Conservation (phyloP, 2,329 filamentous ascomycete genomes). For the Cytospora piceicola region DNA sequence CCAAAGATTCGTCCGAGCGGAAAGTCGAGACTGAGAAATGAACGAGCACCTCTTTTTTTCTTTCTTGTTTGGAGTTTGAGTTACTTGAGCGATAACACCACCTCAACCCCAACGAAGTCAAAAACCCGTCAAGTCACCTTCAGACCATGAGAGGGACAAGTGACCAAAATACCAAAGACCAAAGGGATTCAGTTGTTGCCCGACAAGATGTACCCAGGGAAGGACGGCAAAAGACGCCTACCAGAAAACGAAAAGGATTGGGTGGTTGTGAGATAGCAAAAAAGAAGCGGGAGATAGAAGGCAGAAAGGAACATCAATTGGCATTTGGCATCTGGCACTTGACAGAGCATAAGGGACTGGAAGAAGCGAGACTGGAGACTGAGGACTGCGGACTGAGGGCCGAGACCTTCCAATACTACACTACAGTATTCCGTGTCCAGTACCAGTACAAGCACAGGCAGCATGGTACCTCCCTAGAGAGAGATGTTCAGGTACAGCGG, state of each 20-base stretch:
- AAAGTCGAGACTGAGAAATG: slow-evolving; percentile 5
- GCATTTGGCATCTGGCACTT: neutral
- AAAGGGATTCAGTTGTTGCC: slow-evolving; percentile 6
- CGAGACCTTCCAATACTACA: neutral
- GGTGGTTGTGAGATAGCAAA: neutral
- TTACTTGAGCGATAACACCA: slow-evolving; percentile 1
- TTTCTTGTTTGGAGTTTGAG: neutral
- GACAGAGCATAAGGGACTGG: slow-evolving; percentile 1
- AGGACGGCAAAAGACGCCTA: slow-evolving; percentile 27
- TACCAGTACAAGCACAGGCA: neutral
- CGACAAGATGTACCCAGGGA: slow-evolving; percentile 3
- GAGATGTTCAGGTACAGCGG: neutral
- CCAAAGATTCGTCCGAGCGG: neutral
- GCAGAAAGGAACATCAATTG: neutral
- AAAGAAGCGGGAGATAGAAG: neutral
- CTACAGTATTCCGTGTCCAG: neutral
- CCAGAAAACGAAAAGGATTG: slow-evolving; percentile 10
- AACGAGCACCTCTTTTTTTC: neutral
- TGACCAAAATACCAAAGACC: neutral
- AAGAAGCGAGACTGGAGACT: neutral
- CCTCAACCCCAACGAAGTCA: slow-evolving; percentile 1
- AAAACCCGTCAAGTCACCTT: slow-evolving; percentile 32
- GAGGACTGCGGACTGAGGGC: slow-evolving; percentile 2
- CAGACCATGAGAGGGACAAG: slow-evolving; percentile 31
- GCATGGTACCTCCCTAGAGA: neutral